Percentiles rank a stretch among this genome's conserved stretches.
phyloP scores from a whole-genome alignment of 805 yeast species.

The Candida sphagnicola region DNA sequence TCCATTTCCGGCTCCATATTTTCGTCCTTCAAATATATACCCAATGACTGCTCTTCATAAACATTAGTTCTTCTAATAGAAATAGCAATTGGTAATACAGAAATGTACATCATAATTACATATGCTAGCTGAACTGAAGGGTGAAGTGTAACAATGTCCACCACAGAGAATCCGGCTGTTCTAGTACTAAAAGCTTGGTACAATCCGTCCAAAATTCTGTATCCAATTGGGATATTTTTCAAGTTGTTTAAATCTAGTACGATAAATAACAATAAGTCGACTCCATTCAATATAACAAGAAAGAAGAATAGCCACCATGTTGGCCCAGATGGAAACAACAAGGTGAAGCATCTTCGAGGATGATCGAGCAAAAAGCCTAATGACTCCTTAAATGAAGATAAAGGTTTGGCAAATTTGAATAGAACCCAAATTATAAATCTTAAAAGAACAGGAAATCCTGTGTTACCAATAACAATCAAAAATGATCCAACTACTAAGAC shows the following conservation, averaged over 20 bases:
- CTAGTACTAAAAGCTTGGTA: conserved; percentile 91
- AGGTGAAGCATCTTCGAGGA: conserved; percentile 94
- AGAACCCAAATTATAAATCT: conserved; percentile 80
- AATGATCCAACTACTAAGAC: conserved; percentile 60
- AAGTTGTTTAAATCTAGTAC: conserved; percentile 68
- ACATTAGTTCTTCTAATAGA: conserved; percentile 96
- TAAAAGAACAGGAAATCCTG: conserved; percentile 85
- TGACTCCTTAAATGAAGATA: conserved; percentile 67
- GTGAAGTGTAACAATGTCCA: conserved; percentile 66
- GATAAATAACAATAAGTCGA: conserved; percentile 78
- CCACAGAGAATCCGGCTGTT: conserved; percentile 85
- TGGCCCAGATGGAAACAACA: conserved; percentile 86
- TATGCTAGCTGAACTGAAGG: conserved; percentile 93
- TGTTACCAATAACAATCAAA: conserved; percentile 86
- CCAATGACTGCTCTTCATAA: conserved; percentile 94
- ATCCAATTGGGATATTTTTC: conserved; percentile 57
- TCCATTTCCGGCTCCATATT: conserved; percentile 28
- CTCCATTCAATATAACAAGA: conserved; percentile 63
- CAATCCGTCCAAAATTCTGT: conserved; percentile 73
- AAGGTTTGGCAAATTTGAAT: conserved; percentile 61
- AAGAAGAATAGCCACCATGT: conserved; percentile 92
- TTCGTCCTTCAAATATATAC: conserved; percentile 60
- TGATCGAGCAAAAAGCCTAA: conserved; percentile 86
- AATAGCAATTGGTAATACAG: conserved; percentile 93
- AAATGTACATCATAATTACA: conserved; percentile 96